These are phyloP conservation scores for Astraeus odoratus DNA, from an alignment of 768 basidiomycete species.

Conservation along the genomic window DNA sequence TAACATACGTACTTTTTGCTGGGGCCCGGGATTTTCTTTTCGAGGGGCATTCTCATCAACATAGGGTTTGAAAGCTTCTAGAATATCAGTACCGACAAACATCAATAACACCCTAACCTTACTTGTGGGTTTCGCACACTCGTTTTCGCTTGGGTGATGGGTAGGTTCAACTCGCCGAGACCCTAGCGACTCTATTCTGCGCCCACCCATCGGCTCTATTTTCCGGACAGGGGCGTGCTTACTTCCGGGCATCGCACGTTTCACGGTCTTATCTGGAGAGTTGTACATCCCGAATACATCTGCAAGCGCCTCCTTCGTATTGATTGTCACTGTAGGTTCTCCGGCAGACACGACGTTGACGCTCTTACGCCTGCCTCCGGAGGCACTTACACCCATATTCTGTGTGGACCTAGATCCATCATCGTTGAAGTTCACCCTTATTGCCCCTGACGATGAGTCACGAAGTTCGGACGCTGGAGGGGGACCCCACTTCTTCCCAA, in stretches of 20 bases:
- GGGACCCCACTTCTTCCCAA: conserved; percentile 81
- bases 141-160: conserved; percentile 26
- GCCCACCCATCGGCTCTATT: conserved; percentile 48
- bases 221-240: conserved; percentile 69
- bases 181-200: conserved; percentile 19
- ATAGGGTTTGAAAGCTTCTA: conserved; percentile 52
- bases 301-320: conserved; percentile 90
- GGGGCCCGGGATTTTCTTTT: conserved; percentile 36
- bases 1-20: conserved; percentile 10
- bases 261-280: conserved; percentile 72
- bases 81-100: conserved; percentile 14
- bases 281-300: conserved; percentile 98
- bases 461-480: conserved; percentile 40
- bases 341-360: conserved; percentile 33
- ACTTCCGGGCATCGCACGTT: conserved; percentile 49
- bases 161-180: conserved; percentile 26
- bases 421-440: conserved; percentile 54
- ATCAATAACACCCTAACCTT: conserved; percentile 11
- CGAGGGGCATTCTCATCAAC: conserved; percentile 51
- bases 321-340: conserved; percentile 90
- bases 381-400: conserved; percentile 27
- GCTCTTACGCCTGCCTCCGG: conserved; percentile 37
- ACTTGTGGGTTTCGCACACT: conserved; percentile 32
- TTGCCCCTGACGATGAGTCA: conserved; percentile 29
- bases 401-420: conserved; percentile 42